phyloP scores from a whole-genome alignment of 75 land plant species.

The Azolla pinnata region DNA sequence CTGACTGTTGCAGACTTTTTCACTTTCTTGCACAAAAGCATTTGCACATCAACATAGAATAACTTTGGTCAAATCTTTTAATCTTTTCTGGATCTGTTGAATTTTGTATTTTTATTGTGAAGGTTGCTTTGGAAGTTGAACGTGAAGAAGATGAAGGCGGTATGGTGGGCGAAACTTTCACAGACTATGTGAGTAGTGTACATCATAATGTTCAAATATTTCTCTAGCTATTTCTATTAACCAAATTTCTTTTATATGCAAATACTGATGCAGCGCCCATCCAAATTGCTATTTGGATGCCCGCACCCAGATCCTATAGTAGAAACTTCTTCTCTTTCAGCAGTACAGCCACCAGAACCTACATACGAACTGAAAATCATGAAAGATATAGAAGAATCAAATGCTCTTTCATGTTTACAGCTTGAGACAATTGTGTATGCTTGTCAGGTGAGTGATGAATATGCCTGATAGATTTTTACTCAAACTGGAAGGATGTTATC shows the following conservation, averaged over 20 bases:
- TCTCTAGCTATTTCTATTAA: too few species aligned
- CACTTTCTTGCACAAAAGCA: too few species aligned
- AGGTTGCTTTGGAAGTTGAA: slow-evolving; percentile 93
- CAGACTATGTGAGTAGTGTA: slow-evolving; percentile 75
- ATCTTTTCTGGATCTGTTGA: too few species aligned
- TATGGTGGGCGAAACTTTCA: slow-evolving; percentile 82
- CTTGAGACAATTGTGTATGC: slow-evolving; percentile 92
- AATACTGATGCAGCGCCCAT: slow-evolving; percentile 49
- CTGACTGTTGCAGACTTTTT: too few species aligned
- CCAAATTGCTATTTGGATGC: slow-evolving; percentile 78
- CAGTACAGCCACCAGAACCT: slow-evolving; percentile 95
- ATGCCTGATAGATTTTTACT: not conserved
- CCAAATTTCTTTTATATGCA: too few species aligned
- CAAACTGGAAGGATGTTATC: too few species aligned
- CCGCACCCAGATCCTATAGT: slow-evolving; percentile 97
- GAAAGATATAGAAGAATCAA: slow-evolving; percentile 57
- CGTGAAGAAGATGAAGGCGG: slow-evolving; percentile 98
- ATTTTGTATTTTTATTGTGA: too few species aligned
- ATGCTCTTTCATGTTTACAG: slow-evolving; percentile 83
- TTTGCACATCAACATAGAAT: too few species aligned
- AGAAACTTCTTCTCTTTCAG: slow-evolving; percentile 90
- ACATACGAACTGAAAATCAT: slow-evolving; percentile 57
- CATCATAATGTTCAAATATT: too few species aligned
- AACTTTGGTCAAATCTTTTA: too few species aligned
- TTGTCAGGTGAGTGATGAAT: slow-evolving; percentile 57